These are phyloP conservation scores for Backusella circina DNA, from an alignment of 192 early-diverging fungal species.

Conservation along the genomic window DNA sequence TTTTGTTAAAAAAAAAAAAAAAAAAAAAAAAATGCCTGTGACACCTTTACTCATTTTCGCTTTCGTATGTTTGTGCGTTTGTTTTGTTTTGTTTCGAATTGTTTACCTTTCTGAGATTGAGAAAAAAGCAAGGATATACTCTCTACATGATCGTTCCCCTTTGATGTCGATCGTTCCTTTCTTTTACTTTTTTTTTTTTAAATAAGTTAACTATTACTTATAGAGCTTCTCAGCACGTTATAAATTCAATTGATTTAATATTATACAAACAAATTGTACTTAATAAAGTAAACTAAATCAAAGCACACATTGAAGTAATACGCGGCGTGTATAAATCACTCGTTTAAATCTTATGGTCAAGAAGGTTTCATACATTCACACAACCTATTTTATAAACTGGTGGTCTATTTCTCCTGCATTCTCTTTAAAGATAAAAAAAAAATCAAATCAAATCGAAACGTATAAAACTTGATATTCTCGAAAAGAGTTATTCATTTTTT, in stretches of 20 bases:
- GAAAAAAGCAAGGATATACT: not conserved
- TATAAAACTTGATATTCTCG: not conserved
- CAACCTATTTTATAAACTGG: not conserved
- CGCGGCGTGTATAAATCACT: not conserved
- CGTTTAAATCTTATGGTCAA: not conserved
- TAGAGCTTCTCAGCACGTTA: not conserved
- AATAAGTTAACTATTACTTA: not conserved
- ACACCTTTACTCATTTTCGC: not conserved
- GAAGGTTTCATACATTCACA: not conserved
- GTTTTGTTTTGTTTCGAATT: constrained; percentile 2
- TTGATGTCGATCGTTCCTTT: not conserved
- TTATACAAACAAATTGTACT: not conserved
- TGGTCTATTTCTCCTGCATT: not conserved
- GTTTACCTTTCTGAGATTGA: not conserved
- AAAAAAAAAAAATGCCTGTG: not conserved
- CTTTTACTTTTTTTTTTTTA: not conserved
- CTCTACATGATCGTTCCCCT: not conserved
- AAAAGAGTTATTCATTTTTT: not conserved
- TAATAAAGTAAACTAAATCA: not conserved
- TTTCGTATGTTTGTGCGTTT: not conserved
- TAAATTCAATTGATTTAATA: not conserved
- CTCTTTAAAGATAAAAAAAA: not conserved
- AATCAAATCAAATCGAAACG: not conserved
- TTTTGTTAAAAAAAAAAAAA: not conserved
- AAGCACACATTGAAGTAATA: not conserved